Evolutionary conservation across 1,284 basidiomycete genomes (phyloP).

Genomic region (Prillingera fragicola): DNA sequence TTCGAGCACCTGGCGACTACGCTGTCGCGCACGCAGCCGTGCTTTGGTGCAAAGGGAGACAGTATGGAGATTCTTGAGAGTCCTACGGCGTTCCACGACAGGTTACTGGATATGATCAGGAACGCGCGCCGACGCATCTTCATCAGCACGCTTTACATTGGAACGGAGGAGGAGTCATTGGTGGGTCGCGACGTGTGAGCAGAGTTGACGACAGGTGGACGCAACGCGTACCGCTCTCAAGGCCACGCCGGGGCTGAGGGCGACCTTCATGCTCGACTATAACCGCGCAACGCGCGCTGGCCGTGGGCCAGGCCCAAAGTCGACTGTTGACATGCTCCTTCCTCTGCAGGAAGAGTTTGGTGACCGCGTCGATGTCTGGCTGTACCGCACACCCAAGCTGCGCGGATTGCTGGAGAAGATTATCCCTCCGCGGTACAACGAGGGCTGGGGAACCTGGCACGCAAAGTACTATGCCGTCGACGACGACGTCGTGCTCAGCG

Average conservation of each 20-base stretch:
- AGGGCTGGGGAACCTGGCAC: constrained; percentile 98
- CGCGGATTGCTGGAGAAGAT: constrained; percentile 65
- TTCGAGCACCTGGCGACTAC: constrained; percentile 26
- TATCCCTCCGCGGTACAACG: constrained; percentile 88
- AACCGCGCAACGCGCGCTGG: constrained; percentile 80
- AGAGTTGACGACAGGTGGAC: constrained; percentile 55
- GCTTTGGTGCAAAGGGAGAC: constrained; percentile 47
- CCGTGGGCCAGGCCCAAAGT: constrained; percentile 49
- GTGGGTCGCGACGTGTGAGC: constrained; percentile 44
- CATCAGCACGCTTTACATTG: constrained; percentile 79
- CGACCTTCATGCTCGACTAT: constrained; percentile 77
- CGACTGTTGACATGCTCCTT: constrained; percentile 67
- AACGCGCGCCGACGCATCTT: constrained; percentile 70
- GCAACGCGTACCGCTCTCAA: constrained; percentile 59
- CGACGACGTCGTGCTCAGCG: constrained; percentile 84
- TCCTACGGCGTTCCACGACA: constrained; percentile 49
- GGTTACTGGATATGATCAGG: constrained; percentile 58
- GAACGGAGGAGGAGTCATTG: constrained; percentile 62
- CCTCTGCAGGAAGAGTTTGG: constrained; percentile 69
- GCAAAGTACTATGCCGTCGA: constrained; percentile 94
- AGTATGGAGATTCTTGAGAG: constrained; percentile 47
- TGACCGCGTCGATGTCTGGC: constrained; percentile 65
- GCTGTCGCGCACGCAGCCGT: constrained; percentile 41
- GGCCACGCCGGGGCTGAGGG: constrained; percentile 58
- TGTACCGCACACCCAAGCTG: constrained; percentile 82